These are phyloP conservation scores for Solanum sejunctum DNA, from an alignment of 257 asterid genomes.

Conservation along the genomic window DNA sequence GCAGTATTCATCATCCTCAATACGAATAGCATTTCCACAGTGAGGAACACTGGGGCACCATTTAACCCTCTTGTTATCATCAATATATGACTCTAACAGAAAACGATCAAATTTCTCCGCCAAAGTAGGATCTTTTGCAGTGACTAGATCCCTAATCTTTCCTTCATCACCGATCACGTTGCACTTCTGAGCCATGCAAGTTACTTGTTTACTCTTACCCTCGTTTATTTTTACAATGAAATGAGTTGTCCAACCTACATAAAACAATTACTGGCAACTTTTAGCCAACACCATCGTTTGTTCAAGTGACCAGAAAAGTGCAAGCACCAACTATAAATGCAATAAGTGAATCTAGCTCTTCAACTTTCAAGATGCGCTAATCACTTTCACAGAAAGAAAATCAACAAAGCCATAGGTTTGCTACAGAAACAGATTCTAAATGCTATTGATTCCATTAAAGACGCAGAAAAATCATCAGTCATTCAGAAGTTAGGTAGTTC, in stretches of 20 bases:
- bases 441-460: neutral
- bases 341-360: neutral
- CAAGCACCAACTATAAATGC: neutral
- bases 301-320: neutral
- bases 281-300: neutral
- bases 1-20: constrained; percentile 26
- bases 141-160: constrained; percentile 28
- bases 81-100: constrained; percentile 52
- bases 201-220: constrained; percentile 38
- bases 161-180: constrained; percentile 43
- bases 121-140: constrained; percentile 22
- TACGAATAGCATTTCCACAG: constrained; percentile 46
- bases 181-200: constrained; percentile 58
- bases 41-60: constrained; percentile 68
- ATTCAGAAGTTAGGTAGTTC: neutral
- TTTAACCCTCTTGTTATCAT: constrained; percentile 45
- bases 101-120: constrained; percentile 41
- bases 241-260: constrained; percentile 49
- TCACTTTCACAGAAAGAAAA: neutral
- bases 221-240: constrained; percentile 42
- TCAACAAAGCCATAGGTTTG: neutral
- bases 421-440: neutral
- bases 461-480: neutral
- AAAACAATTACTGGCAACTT: neutral
- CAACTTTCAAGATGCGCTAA: neutral